Evolutionary conservation across 2,329 filamentous ascomycete species (phyloP).

Genomic region (Colletotrichum lini): DNA sequence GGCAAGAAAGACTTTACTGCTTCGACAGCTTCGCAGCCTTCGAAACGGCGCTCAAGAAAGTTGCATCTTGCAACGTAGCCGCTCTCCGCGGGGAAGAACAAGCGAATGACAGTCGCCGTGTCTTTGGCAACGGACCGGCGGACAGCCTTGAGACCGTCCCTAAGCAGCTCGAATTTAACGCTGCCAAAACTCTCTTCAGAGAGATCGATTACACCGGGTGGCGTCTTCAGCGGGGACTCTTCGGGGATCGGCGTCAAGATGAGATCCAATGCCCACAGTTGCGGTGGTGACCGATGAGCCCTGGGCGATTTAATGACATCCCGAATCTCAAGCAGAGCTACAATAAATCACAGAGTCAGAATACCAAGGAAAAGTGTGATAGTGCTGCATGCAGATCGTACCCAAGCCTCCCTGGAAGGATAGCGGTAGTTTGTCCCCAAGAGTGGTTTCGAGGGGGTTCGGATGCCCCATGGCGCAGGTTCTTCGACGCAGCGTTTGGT

Average conservation of each 20-base stretch:
- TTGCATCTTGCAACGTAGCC: constrained; percentile 3
- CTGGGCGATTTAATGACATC: background rate
- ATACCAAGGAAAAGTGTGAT: no score
- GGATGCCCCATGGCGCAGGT: no score
- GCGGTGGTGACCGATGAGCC: background rate
- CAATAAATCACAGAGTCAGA: background rate
- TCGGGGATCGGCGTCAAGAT: background rate
- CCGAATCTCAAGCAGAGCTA: constrained; percentile 1
- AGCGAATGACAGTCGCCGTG: background rate
- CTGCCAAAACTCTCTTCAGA: background rate
- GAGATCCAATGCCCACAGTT: background rate
- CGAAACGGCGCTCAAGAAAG: constrained; percentile 6
- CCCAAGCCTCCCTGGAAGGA: no score
- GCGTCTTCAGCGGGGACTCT: background rate
- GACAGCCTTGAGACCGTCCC: background rate
- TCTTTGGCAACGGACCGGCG: background rate
- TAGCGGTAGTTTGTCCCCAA: no score
- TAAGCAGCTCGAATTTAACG: background rate
- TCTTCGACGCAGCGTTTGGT: no score
- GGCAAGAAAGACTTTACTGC: background rate
- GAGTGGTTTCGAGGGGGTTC: no score
- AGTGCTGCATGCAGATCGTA: no score
- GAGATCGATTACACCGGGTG: background rate
- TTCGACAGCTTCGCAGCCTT: constrained; percentile 1
- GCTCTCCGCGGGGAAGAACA: background rate